Conservation (phyloP, 139 green algal genomes). For the Coelastrella sp. region DNA sequence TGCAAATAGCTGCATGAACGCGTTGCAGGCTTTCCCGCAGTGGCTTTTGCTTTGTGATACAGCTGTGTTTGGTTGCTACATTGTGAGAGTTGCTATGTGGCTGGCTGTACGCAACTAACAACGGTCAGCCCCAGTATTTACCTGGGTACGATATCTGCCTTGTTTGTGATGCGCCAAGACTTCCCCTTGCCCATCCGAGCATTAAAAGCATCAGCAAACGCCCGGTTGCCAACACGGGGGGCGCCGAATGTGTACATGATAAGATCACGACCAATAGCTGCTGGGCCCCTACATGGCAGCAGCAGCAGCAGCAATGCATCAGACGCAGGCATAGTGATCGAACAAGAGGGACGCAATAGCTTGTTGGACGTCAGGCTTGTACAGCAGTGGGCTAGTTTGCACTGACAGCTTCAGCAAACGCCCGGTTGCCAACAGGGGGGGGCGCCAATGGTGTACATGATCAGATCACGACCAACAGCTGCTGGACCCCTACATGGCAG, state of each 20-base stretch:
- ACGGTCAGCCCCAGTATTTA: not conserved
- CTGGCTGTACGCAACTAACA: too few species aligned
- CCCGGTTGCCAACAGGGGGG: too few species aligned
- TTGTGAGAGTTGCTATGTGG: too few species aligned
- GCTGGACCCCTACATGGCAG: constrained; percentile 25
- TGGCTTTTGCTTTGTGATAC: too few species aligned
- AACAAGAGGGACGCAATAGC: too few species aligned
- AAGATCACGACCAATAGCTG: constrained; percentile 40
- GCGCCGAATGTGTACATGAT: constrained; percentile 85
- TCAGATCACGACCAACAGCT: constrained; percentile 41
- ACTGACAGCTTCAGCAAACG: constrained; percentile 78
- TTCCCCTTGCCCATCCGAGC: constrained; percentile 55
- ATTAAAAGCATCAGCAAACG: constrained; percentile 79
- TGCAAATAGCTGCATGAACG: too few species aligned
- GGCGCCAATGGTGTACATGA: constrained; percentile 88
- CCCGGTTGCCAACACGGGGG: constrained; percentile 84
- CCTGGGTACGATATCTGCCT: constrained; percentile 73
- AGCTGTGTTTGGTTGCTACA: not conserved
- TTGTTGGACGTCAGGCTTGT: too few species aligned
- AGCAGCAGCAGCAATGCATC: not conserved
- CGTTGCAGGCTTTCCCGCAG: too few species aligned
- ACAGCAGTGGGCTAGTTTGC: too few species aligned
- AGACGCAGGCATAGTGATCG: too few species aligned
- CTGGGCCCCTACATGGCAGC: constrained; percentile 19
- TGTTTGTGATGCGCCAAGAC: constrained; percentile 82